Evolutionary conservation across 2,329 filamentous ascomycete genomes (phyloP).

Genomic region (Teratosphaeriaceae sp.): DNA sequence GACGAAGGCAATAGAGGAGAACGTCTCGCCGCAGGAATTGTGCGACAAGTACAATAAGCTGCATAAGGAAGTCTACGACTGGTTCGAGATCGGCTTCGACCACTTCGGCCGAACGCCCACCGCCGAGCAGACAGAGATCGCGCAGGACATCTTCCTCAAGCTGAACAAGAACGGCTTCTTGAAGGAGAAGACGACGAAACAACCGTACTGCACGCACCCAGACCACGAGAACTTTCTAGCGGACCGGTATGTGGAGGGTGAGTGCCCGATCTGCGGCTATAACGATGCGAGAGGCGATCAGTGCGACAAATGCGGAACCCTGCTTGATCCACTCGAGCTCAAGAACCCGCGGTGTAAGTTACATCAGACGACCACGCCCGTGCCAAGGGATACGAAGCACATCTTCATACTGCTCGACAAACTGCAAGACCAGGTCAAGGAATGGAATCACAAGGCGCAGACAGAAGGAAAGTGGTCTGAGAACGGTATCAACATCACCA

Average conservation of each 20-base stretch:
- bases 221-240: slow-evolving; percentile 58
- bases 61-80: slow-evolving; percentile 87
- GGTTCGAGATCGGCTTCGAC: slow-evolving; percentile 94
- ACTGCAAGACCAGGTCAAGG: slow-evolving; percentile 67
- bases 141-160: slow-evolving; percentile 82
- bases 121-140: slow-evolving; percentile 80
- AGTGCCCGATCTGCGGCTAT: slow-evolving; percentile 62
- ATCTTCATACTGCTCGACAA: slow-evolving; percentile 83
- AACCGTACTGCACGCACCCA: slow-evolving; percentile 72
- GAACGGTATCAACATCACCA: slow-evolving; percentile 70
- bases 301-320: slow-evolving; percentile 46
- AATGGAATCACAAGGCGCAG: slow-evolving; percentile 72
- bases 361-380: slow-evolving; percentile 76
- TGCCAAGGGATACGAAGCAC: slow-evolving; percentile 78
- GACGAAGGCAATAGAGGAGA: slow-evolving; percentile 88
- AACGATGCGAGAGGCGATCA: slow-evolving; percentile 48
- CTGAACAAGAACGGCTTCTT: slow-evolving; percentile 85
- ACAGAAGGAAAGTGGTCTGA: slow-evolving; percentile 68
- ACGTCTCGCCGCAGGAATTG: slow-evolving; percentile 71
- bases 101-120: slow-evolving; percentile 93
- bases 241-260: slow-evolving; percentile 79
- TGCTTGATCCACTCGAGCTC: slow-evolving; percentile 49
- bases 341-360: slow-evolving; percentile 89
- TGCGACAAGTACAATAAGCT: slow-evolving; percentile 90
- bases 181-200: slow-evolving; percentile 77